Evolutionary conservation across 2,329 filamentous ascomycete genomes (phyloP).

Genomic region (Hypoxylon sp.): DNA sequence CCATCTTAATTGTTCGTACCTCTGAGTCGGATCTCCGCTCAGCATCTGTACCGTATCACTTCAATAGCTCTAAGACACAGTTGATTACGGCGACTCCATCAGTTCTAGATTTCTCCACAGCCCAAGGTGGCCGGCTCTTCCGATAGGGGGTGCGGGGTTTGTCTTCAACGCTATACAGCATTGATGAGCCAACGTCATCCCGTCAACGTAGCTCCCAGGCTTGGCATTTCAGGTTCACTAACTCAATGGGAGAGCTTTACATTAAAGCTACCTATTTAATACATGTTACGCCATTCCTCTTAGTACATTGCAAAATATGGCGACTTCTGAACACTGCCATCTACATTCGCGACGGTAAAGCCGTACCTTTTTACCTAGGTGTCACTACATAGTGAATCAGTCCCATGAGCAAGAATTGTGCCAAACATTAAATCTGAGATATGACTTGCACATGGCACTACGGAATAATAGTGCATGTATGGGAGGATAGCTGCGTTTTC

Average conservation of each 20-base stretch:
- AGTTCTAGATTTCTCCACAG: conserved; percentile 13
- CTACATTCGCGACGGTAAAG: neutral
- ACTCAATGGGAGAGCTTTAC: conserved; percentile 3
- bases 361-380: neutral
- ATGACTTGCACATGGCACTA: neutral
- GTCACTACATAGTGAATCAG: neutral
- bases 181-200: conserved; percentile 32
- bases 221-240: neutral
- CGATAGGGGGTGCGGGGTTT: conserved; percentile 31
- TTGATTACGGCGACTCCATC: conserved; percentile 15
- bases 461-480: neutral
- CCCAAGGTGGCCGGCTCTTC: conserved; percentile 18
- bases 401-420: neutral
- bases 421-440: neutral
- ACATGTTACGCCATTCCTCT: neutral
- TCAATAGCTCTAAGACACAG: conserved; percentile 21
- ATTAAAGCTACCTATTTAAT: neutral
- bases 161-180: conserved; percentile 12
- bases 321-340: neutral
- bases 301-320: conserved; percentile 8
- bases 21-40: neutral
- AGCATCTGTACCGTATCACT: conserved; percentile 4
- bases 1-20: conserved; percentile 17
- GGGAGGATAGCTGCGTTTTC: conserved; percentile 3
- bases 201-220: conserved; percentile 20